Evolutionary conservation across 805 yeast species (phyloP).

Genomic region (Lachancea sp.): DNA sequence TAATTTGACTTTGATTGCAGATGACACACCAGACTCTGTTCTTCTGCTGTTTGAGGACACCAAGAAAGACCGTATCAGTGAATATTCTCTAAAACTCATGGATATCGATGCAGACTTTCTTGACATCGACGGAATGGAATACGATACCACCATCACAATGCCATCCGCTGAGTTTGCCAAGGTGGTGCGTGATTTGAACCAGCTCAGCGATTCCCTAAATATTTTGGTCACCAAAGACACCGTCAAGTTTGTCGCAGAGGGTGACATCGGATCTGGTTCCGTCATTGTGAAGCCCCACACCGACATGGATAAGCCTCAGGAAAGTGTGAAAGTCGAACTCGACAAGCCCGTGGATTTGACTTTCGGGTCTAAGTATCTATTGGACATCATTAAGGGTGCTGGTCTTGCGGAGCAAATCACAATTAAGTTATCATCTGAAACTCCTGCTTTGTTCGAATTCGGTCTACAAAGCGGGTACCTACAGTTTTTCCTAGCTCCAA

Average conservation of each 20-base stretch:
- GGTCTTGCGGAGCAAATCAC: slow-evolving; percentile 70
- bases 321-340: slow-evolving; percentile 67
- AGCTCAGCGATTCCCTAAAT: slow-evolving; percentile 79
- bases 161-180: slow-evolving; percentile 86
- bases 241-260: slow-evolving; percentile 82
- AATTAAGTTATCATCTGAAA: slow-evolving; percentile 78
- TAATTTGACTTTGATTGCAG: slow-evolving; percentile 81
- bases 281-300: slow-evolving; percentile 79
- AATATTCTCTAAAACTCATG: slow-evolving; percentile 87
- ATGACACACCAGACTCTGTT: slow-evolving; percentile 76
- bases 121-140: slow-evolving; percentile 89
- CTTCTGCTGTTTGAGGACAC: slow-evolving; percentile 84
- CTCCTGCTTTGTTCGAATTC: slow-evolving; percentile 92
- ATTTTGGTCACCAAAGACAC: slow-evolving; percentile 87
- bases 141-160: slow-evolving; percentile 78
- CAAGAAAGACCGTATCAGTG: slow-evolving; percentile 84
- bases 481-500: slow-evolving; percentile 95
- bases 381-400: slow-evolving; percentile 88
- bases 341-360: slow-evolving; percentile 82
- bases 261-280: slow-evolving; percentile 85
- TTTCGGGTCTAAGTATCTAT: slow-evolving; percentile 86
- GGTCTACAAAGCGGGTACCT: slow-evolving; percentile 80
- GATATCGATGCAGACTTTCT: slow-evolving; percentile 93
- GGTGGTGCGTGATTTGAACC: slow-evolving; percentile 79
- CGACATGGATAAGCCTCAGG: slow-evolving; percentile 74